Evolutionary conservation across 2,329 filamentous ascomycete genomes (phyloP).

Genomic region (Alternaria atra): DNA sequence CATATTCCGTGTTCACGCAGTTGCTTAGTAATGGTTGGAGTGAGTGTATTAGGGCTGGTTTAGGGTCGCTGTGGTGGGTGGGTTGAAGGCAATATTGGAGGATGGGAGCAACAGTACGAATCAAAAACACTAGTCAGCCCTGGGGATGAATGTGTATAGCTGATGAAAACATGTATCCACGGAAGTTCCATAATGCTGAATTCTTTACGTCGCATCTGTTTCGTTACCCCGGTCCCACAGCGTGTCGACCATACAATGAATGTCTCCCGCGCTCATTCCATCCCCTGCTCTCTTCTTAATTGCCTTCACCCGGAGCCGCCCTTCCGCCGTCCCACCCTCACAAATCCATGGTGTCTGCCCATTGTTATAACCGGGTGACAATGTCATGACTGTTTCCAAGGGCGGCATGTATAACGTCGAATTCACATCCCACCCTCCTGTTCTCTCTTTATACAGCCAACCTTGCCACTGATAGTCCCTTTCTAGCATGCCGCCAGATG

Average conservation of each 20-base stretch:
- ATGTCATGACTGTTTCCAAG: not conserved
- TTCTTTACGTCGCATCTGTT: not conserved
- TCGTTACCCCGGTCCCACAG: not conserved
- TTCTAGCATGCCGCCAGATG: not conserved
- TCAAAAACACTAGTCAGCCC: not conserved
- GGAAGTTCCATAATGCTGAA: not conserved
- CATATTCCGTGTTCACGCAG: no score
- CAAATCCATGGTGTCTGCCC: not conserved
- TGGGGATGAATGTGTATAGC: not conserved
- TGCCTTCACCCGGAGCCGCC: not conserved
- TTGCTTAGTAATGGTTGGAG: not conserved
- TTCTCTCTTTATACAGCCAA: not conserved
- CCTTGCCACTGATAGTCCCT: not conserved
- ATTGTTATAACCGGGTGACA: not conserved
- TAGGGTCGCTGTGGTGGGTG: no score
- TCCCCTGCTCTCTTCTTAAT: not conserved
- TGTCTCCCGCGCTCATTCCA: not conserved
- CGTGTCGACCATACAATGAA: not conserved
- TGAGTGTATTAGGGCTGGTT: not conserved
- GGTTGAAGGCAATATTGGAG: not conserved
- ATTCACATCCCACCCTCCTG: not conserved
- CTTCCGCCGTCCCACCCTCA: not conserved
- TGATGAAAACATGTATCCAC: not conserved
- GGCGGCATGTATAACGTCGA: not conserved
- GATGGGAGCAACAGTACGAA: not conserved